Conservation (phyloP, 345 rosid species). For the Cardiospermum halicacabum region DNA sequence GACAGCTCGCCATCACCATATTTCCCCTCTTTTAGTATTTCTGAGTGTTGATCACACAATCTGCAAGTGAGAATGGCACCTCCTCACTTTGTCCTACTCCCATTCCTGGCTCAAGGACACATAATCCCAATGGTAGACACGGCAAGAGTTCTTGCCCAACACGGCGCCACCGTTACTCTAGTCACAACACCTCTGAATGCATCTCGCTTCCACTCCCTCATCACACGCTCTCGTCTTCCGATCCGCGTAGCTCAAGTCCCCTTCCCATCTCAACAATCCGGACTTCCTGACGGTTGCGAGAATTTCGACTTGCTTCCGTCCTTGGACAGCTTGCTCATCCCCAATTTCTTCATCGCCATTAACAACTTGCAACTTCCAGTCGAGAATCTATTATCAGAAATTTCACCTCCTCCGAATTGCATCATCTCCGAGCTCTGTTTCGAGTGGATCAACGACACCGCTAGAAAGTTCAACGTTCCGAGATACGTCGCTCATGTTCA, state of each 20-base stretch:
- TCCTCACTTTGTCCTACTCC: background rate
- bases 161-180: background rate
- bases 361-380: background rate
- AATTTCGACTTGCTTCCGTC: background rate
- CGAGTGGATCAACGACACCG: too few relatives aligned
- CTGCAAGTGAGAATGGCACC: too few relatives aligned
- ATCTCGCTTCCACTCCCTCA: background rate
- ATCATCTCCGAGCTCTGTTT: background rate
- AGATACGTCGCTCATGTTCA: too few relatives aligned
- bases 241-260: background rate
- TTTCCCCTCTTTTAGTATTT: too few relatives aligned
- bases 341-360: background rate
- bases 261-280: background rate
- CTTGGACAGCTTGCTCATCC: background rate
- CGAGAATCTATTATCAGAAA: background rate
- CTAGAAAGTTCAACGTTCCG: too few relatives aligned
- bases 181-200: background rate
- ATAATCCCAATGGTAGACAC: background rate
- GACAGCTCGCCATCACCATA: too few relatives aligned
- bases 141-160: background rate
- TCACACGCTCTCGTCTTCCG: too few relatives aligned
- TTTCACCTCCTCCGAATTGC: background rate
- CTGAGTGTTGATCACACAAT: too few relatives aligned
- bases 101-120: background rate
- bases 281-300: background rate